Base-by-base conservation (phyloP, 1,284 basidiomycete genomes). In the Puccinia coronata region DNA sequence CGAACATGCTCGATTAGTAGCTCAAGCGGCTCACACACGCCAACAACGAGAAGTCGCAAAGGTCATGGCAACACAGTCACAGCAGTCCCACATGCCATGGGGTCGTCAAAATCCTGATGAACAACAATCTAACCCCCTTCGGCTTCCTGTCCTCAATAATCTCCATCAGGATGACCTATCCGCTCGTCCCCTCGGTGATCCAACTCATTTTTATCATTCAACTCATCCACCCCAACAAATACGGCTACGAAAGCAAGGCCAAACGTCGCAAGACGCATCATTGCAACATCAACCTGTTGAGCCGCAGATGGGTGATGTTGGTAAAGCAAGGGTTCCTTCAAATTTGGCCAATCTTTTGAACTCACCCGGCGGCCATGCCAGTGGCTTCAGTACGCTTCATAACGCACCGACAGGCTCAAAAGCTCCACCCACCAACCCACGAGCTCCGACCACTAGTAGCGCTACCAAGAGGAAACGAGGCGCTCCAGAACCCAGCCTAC, bases 331-430 rank as follows among this genome's bases (percentile, higher is more conserved):
- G 23, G 59, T 81, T 57, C 80, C 80, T n/a, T 81, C 80, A 6
- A 81, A 81, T 49, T 43, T 81, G 70, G 80, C 80, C 14, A 81
- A 75, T 69, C 71, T 81, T n/a, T 59, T 81, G 34, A 81, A 81
- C 63, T 81, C 80, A 11, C 80, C 80, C 1, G 43, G 70, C 55
- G 71, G 51, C n/a, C 71, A 74, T 43, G n/a, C 43, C n/a, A 31
- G 69, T 67, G 25, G 61, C 20, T 39, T 78, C 18, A 65, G 18
- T 51, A 63, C 36, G 14, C 59, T 47, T 47, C 61, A 39, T 25
- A 55, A 65, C 47, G n/a, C 31, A 23, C 76, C 51, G 5, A 28
- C 61, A 2, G 43, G 12, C 47, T 47, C 53, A 34, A 59, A 47
- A 51, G n/a, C 67, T 41, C 51, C 70, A 34, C 78, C 69, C 31